Evolutionary conservation across 805 yeast species (phyloP).

Genomic region (Tetrapisispora fleetii): DNA sequence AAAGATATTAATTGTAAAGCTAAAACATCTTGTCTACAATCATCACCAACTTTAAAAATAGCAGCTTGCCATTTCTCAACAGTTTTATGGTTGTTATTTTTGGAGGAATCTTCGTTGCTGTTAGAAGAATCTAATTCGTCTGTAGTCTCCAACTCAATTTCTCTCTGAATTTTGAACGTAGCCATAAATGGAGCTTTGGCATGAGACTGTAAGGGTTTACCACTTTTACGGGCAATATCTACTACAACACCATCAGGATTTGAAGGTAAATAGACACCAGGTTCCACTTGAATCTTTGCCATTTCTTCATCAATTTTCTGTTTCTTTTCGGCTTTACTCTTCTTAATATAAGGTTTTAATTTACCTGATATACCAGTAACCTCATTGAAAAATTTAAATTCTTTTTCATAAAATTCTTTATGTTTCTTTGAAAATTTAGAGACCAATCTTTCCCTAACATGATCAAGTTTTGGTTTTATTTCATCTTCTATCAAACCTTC

Average conservation of each 20-base stretch:
- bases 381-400: slow-evolving; percentile 80
- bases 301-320: slow-evolving; percentile 93
- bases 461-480: slow-evolving; percentile 74
- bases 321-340: slow-evolving; percentile 92
- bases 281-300: slow-evolving; percentile 60
- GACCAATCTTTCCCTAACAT: slow-evolving; percentile 56
- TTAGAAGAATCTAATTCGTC: slow-evolving; percentile 24
- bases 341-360: slow-evolving; percentile 87
- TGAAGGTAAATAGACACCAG: slow-evolving; percentile 87
- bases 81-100: not conserved
- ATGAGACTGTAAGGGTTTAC: slow-evolving; percentile 92
- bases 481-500: slow-evolving; percentile 72
- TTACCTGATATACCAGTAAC: slow-evolving; percentile 93
- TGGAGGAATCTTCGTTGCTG: not conserved
- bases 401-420: slow-evolving; percentile 60
- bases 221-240: slow-evolving; percentile 85
- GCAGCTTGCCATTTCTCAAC: slow-evolving; percentile 84
- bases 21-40: slow-evolving; percentile 93
- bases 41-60: slow-evolving; percentile 98
- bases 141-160: slow-evolving; percentile 32
- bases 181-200: slow-evolving; percentile 99
- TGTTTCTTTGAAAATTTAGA: slow-evolving; percentile 51
- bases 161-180: slow-evolving; percentile 70
- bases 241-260: slow-evolving; percentile 93
- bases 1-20: slow-evolving; percentile 87